These are phyloP conservation scores for Malus orientalis DNA, from an alignment of 306 rosid species.

Conservation along the genomic window DNA sequence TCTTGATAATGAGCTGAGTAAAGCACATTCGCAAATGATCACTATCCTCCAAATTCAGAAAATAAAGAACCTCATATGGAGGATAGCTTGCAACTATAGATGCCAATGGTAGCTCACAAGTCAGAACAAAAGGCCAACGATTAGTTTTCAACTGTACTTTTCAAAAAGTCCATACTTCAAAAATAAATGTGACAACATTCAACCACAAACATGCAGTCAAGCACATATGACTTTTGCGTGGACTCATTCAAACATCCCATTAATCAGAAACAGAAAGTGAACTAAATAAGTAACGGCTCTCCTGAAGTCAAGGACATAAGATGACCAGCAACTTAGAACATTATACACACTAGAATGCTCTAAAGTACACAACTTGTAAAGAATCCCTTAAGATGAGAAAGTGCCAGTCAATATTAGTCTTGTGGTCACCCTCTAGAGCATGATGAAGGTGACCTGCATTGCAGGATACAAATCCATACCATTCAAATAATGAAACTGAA, in stretches of 20 bases:
- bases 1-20: neutral
- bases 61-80: neutral
- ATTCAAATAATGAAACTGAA: neutral
- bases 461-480: neutral
- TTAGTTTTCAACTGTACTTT: neutral
- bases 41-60: neutral
- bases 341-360: neutral
- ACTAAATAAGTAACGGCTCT: too few relatives aligned
- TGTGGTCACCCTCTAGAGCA: neutral
- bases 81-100: neutral
- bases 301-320: neutral
- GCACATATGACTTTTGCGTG: neutral
- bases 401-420: neutral
- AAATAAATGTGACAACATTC: too few relatives aligned
- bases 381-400: neutral
- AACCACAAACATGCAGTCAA: neutral
- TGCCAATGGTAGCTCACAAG: neutral
- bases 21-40: neutral
- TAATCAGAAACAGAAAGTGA: neutral
- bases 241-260: neutral
- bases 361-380: neutral
- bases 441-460: too few relatives aligned
- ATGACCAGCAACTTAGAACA: neutral
- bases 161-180: neutral
- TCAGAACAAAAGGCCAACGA: neutral